Base-by-base conservation (phyloP, 495 filamentous ascomycete genomes). In the Aspergillus nanangensis region DNA sequence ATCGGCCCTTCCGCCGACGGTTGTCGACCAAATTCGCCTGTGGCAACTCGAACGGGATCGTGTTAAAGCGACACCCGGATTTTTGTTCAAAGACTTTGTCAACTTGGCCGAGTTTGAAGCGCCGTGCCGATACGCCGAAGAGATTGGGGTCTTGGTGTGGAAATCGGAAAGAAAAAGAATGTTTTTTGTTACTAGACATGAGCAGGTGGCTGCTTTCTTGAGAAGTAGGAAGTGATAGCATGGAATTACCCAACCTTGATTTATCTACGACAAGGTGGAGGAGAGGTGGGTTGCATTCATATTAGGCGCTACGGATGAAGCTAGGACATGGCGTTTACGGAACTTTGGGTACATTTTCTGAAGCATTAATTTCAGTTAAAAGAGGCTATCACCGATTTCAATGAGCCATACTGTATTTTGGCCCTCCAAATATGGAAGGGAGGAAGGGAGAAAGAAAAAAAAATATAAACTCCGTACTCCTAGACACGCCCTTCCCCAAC, bases 1-100 rank as follows among this genome's bases (percentile, higher is more conserved):
- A 8, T 83, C 87, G 13, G 72, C 95, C 7, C 73, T 97, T 1
- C 93, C 94, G 2, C 89, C 93, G 2, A 97, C 94, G 0, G 94
- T 98, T 20, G 88, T 96, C 33, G 93, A 98, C 71, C 93, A 98
- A 70, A 96, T 98, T 50, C 76, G 91, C 5, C 78, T 98, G 8
- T 98, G 93, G 93, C 93, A 98, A 70, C 85, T 96, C 41, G 94
- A 98, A 61, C 86, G 90, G 23, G 94, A 98, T 61, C 78, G 93
- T 40, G 92, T 97, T 74, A 83, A 83, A 60, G 76, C 85, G 4
- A 90, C 81, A 9, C 63, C 75, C 4, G 93, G 93, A 2, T 96
- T 86, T 61, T 60, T 96, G 24, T 95, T 98, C 75, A 86, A 84
- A 50, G 92, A 96, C 34, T 96, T 97, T 56, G 80, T 79, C 42